These are phyloP conservation scores for Jaminaea rosea DNA, from an alignment of 1,284 basidiomycete species.

Conservation along the genomic window DNA sequence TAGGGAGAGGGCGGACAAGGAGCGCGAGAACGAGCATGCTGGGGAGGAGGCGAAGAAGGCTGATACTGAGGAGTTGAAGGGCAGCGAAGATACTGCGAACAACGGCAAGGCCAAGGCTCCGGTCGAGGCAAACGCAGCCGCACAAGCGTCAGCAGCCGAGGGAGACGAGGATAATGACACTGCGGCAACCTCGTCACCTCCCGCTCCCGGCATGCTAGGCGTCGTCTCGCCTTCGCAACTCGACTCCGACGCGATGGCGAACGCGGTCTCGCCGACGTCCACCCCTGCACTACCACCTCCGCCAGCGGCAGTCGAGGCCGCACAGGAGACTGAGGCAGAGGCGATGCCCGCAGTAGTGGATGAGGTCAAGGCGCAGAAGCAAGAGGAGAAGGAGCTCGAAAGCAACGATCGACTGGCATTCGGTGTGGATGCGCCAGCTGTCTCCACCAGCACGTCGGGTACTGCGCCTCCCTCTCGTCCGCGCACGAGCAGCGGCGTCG, in stretches of 20 bases:
- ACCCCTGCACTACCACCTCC: neutral
- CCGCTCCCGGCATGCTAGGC: neutral
- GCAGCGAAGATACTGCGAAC: neutral
- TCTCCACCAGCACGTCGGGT: neutral
- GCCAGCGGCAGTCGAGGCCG: neutral
- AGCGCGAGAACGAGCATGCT: neutral
- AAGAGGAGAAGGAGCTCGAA: neutral
- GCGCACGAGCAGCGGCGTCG: neutral
- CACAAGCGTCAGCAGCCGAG: neutral
- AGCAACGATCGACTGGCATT: neutral
- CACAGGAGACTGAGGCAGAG: neutral
- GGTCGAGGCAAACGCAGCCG: neutral
- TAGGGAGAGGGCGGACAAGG: conserved; percentile 18
- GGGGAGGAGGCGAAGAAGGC: neutral
- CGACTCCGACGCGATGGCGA: neutral
- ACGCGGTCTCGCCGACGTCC: neutral
- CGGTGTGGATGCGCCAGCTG: neutral
- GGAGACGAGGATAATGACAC: neutral
- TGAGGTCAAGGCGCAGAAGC: neutral
- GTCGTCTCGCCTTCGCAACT: neutral
- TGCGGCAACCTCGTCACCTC: neutral
- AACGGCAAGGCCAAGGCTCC: neutral
- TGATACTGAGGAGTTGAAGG: neutral
- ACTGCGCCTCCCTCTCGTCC: neutral
- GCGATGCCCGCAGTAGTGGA: neutral